Base-by-base conservation (phyloP, 306 rosid genomes). In the Quillaja saponaria region DNA sequence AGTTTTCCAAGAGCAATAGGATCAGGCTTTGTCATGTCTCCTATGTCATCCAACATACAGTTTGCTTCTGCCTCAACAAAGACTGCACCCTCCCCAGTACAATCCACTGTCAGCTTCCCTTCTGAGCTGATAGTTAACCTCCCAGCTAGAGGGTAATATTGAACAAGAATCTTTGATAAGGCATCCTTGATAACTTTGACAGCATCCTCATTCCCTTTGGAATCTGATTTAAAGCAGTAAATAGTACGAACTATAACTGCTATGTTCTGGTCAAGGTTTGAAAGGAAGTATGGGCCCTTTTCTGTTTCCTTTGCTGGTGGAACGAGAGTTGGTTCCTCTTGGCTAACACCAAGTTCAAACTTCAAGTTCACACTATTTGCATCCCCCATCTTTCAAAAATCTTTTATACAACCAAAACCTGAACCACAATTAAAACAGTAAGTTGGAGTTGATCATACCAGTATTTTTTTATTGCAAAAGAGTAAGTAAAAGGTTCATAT, bases 31-130 rank as follows among this genome's bases (percentile, higher is more conserved):
- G 84, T 74, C 21, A 63, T 65, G 51, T 82, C 84, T 4, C 88
- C 88, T 0, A 82, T 39, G 48, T 80, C 74, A 6, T 81, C 68
- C 16, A 89, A 78, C 5, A 38, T 13, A 33, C 82, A 78, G 61
- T 83, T 69, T 6, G 96, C 95, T 80, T 89, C 86, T 20, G 95
- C 99, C 61, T 85, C 96, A 58, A 92, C 91, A 42, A 92, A 92
- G 0, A 84, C 69, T 0, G 91, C 95, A 47, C 99, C 99, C 18
- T 89, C 95, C 25, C 79, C 90, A 1, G 75, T 75, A 63, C 87
- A 81, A 21, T 86, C 82, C 70, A 92, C 94, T 14, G 86, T 89
- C 64, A 92, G 77, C 71, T 92, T 89, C 49, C 83, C 87, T 58
- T 92, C 91, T 3, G 81, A 2, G 73, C 96, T 83, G 50, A 89